These are phyloP conservation scores for Rhodotorula glutinis DNA, from an alignment of 1,284 basidiomycete genomes.

Conservation along the genomic window DNA sequence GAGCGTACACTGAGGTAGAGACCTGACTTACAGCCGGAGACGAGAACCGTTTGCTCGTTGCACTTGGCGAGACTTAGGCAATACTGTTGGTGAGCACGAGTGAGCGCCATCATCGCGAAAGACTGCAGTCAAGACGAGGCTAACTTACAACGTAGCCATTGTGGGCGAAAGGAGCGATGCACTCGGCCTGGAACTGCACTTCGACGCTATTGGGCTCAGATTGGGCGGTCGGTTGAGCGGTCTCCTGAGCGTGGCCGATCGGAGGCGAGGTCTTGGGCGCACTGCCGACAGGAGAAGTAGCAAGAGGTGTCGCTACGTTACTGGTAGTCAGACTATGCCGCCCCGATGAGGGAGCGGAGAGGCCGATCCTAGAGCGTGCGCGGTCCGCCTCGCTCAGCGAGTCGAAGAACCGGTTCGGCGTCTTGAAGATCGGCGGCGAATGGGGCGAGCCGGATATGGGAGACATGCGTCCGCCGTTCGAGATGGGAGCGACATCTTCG, in stretches of 20 bases:
- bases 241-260: neutral
- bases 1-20: too few relatives aligned
- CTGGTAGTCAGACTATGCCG: constrained; percentile 4
- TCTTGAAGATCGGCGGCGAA: constrained; percentile 34
- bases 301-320: neutral
- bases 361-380: neutral
- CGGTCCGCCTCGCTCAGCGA: constrained; percentile 33
- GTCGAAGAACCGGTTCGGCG: constrained; percentile 43
- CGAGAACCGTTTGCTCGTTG: constrained; percentile 58
- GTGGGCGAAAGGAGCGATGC: constrained; percentile 81
- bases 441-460: constrained; percentile 8
- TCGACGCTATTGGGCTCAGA: constrained; percentile 33
- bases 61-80: constrained; percentile 63
- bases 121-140: too few relatives aligned
- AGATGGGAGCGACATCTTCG: neutral
- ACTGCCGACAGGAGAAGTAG: neutral
- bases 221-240: neutral
- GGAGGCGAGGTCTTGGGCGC: neutral
- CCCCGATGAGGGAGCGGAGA: neutral
- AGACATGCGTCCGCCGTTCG: constrained; percentile 6
- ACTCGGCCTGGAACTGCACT: constrained; percentile 60
- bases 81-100: constrained; percentile 52
- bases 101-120: neutral
- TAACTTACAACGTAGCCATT: constrained; percentile 70
- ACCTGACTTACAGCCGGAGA: constrained; percentile 58